These are phyloP conservation scores for Flaveria bidentis DNA, from an alignment of 129 eudicot species.

Conservation along the genomic window DNA sequence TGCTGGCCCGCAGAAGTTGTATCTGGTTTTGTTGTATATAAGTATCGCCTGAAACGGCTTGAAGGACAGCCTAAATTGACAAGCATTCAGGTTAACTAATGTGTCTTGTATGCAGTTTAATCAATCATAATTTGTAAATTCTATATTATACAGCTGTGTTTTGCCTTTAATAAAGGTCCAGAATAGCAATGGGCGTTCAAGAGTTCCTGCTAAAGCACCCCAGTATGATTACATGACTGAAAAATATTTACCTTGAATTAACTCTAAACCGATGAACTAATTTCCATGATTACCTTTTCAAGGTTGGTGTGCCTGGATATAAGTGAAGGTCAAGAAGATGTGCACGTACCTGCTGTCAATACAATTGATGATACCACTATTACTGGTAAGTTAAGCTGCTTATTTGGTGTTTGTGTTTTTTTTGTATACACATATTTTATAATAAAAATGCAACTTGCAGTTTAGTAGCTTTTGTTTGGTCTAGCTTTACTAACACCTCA, in stretches of 20 bases:
- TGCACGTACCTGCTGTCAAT: constrained; percentile 38
- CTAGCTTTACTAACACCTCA: background rate
- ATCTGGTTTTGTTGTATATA: constrained; percentile 28
- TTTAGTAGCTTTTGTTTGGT: background rate
- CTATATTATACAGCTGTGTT: background rate
- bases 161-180: constrained; percentile 33
- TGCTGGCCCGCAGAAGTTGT: constrained; percentile 28
- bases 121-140: background rate
- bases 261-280: constrained; percentile 13
- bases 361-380: constrained; percentile 38
- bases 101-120: background rate
- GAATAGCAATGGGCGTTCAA: constrained; percentile 26
- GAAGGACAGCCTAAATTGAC: constrained; percentile 42
- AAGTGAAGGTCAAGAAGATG: constrained; percentile 43
- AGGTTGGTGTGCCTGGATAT: constrained; percentile 41
- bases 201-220: constrained; percentile 29
- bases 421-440: background rate
- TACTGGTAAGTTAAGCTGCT: constrained; percentile 25
- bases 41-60: constrained; percentile 35
- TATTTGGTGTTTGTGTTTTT: background rate
- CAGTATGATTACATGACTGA: constrained; percentile 26
- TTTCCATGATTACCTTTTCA: constrained; percentile 16
- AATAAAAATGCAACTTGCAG: background rate
- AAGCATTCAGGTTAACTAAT: constrained; percentile 33
- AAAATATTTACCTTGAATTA: background rate